Conservation (phyloP, 495 filamentous ascomycete species). For the Aspergillus funiculosus region DNA sequence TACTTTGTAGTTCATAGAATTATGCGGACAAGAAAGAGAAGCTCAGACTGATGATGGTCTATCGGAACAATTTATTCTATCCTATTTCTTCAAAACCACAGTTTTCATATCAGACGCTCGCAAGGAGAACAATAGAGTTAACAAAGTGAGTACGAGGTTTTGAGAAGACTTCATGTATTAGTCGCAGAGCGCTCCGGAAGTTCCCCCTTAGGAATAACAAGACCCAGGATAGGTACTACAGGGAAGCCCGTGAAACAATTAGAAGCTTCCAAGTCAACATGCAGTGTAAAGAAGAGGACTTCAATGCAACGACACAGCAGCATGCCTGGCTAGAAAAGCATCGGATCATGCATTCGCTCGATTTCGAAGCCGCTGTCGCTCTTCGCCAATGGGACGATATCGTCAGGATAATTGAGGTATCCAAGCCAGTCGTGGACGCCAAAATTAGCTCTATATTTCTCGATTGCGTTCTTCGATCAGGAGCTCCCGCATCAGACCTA, state of each 20-base stretch:
- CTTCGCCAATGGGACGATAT: slow-evolving; percentile 65
- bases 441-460: slow-evolving; percentile 31
- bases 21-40: slow-evolving; percentile 50
- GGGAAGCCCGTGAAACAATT: slow-evolving; percentile 50
- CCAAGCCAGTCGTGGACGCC: slow-evolving; percentile 13
- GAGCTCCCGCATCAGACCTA: slow-evolving; percentile 40
- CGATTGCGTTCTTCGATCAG: slow-evolving; percentile 54
- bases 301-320: background rate
- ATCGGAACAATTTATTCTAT: slow-evolving; percentile 55
- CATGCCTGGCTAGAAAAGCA: slow-evolving; percentile 51
- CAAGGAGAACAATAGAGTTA: slow-evolving; percentile 54
- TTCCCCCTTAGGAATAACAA: background rate
- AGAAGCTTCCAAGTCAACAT: slow-evolving; percentile 46
- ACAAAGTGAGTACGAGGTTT: slow-evolving; percentile 41
- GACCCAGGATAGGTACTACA: slow-evolving; percentile 50
- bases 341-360: slow-evolving; percentile 58
- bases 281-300: slow-evolving; percentile 7
- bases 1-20: slow-evolving; percentile 47
- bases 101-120: slow-evolving; percentile 57
- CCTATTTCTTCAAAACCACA: slow-evolving; percentile 62
- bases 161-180: background rate
- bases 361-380: slow-evolving; percentile 66
- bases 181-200: too few relatives aligned
- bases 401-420: slow-evolving; percentile 53
- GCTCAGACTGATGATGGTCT: slow-evolving; percentile 41